These are phyloP conservation scores for Amanita molliuscula DNA, from an alignment of 768 basidiomycete genomes.

Conservation along the genomic window DNA sequence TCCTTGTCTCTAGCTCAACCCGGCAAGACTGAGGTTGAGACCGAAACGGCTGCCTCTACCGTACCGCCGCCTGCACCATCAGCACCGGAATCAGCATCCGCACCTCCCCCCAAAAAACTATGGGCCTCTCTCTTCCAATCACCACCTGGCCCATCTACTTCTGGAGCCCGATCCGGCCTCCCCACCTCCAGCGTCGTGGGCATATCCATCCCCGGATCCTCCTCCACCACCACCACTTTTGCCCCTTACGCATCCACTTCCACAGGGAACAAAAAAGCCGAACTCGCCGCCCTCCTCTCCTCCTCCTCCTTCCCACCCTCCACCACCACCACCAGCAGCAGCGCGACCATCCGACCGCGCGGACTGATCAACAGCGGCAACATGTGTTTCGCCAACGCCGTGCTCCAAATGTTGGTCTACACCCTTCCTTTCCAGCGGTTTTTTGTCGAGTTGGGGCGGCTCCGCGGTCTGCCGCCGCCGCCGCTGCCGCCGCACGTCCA, in stretches of 20 bases:
- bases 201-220: conserved; percentile 56
- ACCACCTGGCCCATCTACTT: conserved; percentile 17
- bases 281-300: too few species aligned
- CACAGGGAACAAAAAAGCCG: too few species aligned
- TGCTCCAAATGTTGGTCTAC: conserved; percentile 85
- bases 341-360: conserved; percentile 43
- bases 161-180: conserved; percentile 30
- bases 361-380: conserved; percentile 93
- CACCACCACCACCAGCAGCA: too few species aligned
- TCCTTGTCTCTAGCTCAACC: conserved; percentile 24
- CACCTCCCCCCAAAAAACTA: conserved; percentile 45
- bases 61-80: neutral
- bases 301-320: too few species aligned
- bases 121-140: conserved; percentile 67
- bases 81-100: conserved; percentile 7
- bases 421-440: conserved; percentile 78
- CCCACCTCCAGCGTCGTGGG: conserved; percentile 67
- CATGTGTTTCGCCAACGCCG: conserved; percentile 95
- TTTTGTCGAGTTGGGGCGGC: conserved; percentile 59
- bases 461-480: too few species aligned
- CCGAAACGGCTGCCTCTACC: neutral
- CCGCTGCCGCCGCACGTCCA: too few species aligned
- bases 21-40: neutral
- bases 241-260: too few species aligned
- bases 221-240: too few species aligned